Conservation (phyloP, 2,329 filamentous ascomycete species). For the Aspergillus japonicus region DNA sequence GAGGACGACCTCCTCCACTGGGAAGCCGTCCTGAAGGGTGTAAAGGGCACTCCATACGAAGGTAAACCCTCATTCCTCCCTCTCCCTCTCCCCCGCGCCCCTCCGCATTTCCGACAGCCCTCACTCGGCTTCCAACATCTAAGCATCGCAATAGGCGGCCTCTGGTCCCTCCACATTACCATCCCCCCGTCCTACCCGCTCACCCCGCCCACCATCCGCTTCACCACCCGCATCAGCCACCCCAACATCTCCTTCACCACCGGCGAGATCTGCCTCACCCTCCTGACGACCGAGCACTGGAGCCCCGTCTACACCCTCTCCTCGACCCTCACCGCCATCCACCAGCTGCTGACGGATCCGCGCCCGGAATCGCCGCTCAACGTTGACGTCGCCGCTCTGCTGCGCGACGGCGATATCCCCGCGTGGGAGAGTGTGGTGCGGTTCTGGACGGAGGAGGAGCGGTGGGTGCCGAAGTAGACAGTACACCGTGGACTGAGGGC, state of each 20-base stretch:
- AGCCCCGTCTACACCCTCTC: slow-evolving; percentile 77
- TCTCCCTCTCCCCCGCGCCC: not conserved
- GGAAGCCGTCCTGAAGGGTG: slow-evolving; percentile 61
- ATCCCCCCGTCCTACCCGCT: slow-evolving; percentile 79
- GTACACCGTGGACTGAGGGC: not conserved
- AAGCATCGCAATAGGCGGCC: slow-evolving; percentile 56
- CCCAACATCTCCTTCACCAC: slow-evolving; percentile 72
- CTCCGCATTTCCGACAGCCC: slow-evolving; percentile 3
- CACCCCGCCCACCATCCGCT: slow-evolving; percentile 71
- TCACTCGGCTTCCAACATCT: not conserved
- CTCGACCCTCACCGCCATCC: slow-evolving; percentile 47
- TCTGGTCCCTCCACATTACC: slow-evolving; percentile 77
- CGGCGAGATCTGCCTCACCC: slow-evolving; percentile 91
- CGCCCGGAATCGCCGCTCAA: slow-evolving; percentile 50
- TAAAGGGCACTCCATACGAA: slow-evolving; percentile 60
- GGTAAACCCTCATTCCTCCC: slow-evolving; percentile 39
- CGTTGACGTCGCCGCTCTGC: slow-evolving; percentile 48
- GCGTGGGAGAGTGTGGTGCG: slow-evolving; percentile 49
- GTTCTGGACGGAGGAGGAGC: slow-evolving; percentile 49
- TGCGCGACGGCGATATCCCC: slow-evolving; percentile 46
- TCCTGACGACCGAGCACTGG: slow-evolving; percentile 73
- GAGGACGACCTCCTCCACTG: slow-evolving; percentile 60
- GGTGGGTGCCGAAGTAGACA: slow-evolving; percentile 31
- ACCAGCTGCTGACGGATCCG: slow-evolving; percentile 48
- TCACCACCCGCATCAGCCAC: slow-evolving; percentile 82